Conservation (phyloP, 2,329 filamentous ascomycete species). For the Monilinia vaccinii-corymbosi region DNA sequence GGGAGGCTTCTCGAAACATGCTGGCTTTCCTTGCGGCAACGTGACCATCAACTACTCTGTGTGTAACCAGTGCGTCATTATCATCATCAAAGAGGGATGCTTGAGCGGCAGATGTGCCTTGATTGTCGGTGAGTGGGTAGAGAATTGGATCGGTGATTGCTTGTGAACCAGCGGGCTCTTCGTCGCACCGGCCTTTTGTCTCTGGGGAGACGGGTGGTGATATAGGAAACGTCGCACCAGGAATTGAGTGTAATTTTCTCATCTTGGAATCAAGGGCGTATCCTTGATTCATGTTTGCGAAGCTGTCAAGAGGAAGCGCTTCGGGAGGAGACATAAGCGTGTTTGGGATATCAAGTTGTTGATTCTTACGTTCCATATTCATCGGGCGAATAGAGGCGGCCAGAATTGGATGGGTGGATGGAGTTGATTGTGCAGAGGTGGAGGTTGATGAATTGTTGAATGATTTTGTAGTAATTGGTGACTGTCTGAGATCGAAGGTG, state of each 20-base stretch:
- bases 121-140: slow-evolving; percentile 40
- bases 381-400: slow-evolving; percentile 17
- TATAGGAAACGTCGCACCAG: slow-evolving; percentile 33
- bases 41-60: slow-evolving; percentile 40
- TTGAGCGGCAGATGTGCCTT: slow-evolving; percentile 33
- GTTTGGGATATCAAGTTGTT: slow-evolving; percentile 29
- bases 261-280: slow-evolving; percentile 22
- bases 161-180: slow-evolving; percentile 28
- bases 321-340: slow-evolving; percentile 56
- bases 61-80: slow-evolving; percentile 29
- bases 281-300: slow-evolving; percentile 25
- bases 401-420: slow-evolving; percentile 17
- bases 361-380: slow-evolving; percentile 22
- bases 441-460: slow-evolving; percentile 15
- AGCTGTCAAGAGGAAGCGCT: slow-evolving; percentile 43
- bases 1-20: slow-evolving; percentile 35
- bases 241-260: slow-evolving; percentile 27
- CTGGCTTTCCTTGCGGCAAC: slow-evolving; percentile 23
- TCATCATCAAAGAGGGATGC: slow-evolving; percentile 42
- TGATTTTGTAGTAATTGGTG: slow-evolving; percentile 16
- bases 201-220: slow-evolving; percentile 52
- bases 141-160: slow-evolving; percentile 45
- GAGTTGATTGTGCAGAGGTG: background rate
- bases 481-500: slow-evolving; percentile 23
- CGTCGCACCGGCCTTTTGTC: slow-evolving; percentile 24